Percentiles rank a stretch among this genome's conserved stretches.
phyloP scores from a whole-genome alignment of 2,329 filamentous ascomycete species.

The Zasmidium angulare region DNA sequence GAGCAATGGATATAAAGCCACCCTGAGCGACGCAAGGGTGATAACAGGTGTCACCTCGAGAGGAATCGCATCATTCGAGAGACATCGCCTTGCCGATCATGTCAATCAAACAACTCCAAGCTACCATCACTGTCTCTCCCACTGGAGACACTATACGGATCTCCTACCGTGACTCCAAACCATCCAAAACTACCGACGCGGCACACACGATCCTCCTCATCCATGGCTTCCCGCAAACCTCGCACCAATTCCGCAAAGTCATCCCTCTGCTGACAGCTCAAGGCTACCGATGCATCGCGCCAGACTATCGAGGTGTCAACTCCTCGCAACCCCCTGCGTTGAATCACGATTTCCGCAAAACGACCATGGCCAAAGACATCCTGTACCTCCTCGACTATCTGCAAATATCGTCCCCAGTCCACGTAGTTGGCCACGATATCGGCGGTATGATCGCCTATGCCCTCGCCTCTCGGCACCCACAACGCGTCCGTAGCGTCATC shows the following conservation, averaged over 20 bases:
- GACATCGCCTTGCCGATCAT: neutral
- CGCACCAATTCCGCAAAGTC: slow-evolving; percentile 46
- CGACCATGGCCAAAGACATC: slow-evolving; percentile 43
- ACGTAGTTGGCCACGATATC: slow-evolving; percentile 51
- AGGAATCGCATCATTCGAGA: no score
- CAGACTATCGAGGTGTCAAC: slow-evolving; percentile 20
- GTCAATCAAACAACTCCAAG: neutral
- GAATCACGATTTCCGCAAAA: slow-evolving; percentile 41
- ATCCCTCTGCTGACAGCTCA: slow-evolving; percentile 39
- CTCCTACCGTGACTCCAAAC: neutral
- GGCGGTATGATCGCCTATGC: slow-evolving; percentile 49
- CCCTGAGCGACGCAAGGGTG: no score
- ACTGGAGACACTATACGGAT: neutral
- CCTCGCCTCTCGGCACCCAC: slow-evolving; percentile 40
- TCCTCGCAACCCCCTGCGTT: slow-evolving; percentile 6
- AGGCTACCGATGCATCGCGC: slow-evolving; percentile 19
- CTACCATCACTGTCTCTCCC: neutral
- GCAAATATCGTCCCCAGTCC: slow-evolving; percentile 28
- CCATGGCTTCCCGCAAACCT: slow-evolving; percentile 51
- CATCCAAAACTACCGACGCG: neutral
- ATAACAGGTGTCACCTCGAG: no score
- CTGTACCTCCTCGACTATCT: slow-evolving; percentile 37
- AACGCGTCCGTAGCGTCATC: slow-evolving; percentile 37
- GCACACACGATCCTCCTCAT: slow-evolving; percentile 46
- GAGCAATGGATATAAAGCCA: neutral